phyloP scores from a whole-genome alignment of 345 rosid genomes.

The Clarkia xantiana region DNA sequence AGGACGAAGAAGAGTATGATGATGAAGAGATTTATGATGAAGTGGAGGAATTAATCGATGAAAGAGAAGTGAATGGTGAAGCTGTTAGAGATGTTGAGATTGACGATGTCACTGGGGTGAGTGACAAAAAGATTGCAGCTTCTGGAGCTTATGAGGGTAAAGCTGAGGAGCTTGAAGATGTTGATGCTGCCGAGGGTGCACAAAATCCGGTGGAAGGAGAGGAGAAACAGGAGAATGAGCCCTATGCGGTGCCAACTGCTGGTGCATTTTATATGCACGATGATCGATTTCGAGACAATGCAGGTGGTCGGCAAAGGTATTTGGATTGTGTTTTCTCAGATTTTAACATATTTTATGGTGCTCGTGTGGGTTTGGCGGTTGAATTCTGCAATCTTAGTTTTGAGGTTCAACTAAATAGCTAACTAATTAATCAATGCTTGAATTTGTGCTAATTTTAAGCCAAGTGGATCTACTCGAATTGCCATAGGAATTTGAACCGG shows the following conservation, averaged over 20 bases:
- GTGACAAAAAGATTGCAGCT: slow-evolving; percentile 10
- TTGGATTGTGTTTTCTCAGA: no score
- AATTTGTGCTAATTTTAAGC: no score
- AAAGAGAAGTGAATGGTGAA: slow-evolving; percentile 14
- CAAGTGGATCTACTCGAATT: no score
- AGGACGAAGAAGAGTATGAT: slow-evolving; percentile 22
- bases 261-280: slow-evolving; percentile 99
- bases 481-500: no score
- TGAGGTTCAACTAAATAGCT: no score
- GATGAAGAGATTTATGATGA: slow-evolving; percentile 25
- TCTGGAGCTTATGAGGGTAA: slow-evolving; percentile 17
- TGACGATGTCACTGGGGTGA: slow-evolving; percentile 16
- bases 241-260: slow-evolving; percentile 87
- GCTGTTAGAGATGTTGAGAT: slow-evolving; percentile 13
- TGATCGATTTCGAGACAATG: slow-evolving; percentile 66
- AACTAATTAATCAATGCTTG: no score
- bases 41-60: slow-evolving; percentile 20
- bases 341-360: no score
- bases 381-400: no score
- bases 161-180: slow-evolving; percentile 9
- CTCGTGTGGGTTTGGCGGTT: no score
- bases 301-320: slow-evolving; percentile 53
- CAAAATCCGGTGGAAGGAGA: slow-evolving; percentile 27
- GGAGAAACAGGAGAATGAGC: slow-evolving; percentile 64
- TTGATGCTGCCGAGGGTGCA: slow-evolving; percentile 11